phyloP scores from a whole-genome alignment of 169 alveolate species.

The Eimeria falciformis region DNA sequence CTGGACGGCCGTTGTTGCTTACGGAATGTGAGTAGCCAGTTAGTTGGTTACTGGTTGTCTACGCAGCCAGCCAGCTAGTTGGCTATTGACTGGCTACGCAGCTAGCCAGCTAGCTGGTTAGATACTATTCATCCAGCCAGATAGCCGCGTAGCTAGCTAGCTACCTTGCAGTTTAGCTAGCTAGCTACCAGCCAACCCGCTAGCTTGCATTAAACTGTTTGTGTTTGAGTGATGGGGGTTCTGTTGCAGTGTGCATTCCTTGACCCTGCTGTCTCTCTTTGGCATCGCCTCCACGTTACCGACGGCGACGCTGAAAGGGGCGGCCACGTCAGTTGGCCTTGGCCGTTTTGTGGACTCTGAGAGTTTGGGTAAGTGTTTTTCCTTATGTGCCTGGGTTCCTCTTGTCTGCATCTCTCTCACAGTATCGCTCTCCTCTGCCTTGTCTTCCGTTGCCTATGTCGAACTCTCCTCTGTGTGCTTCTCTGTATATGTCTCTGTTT shows the following conservation, averaged over 20 bases:
- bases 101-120: slow-evolving; percentile 15
- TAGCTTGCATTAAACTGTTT: too few relatives aligned
- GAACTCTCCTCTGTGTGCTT: too few relatives aligned
- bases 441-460: too few relatives aligned
- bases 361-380: not conserved
- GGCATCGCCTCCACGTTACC: not conserved
- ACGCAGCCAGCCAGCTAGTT: not conserved
- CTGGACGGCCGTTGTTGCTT: slow-evolving; percentile 4
- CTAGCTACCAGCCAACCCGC: too few relatives aligned
- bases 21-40: not conserved
- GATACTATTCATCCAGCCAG: too few relatives aligned
- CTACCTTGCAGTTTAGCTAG: too few relatives aligned
- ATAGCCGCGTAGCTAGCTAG: too few relatives aligned
- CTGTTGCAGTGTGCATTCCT: not conserved
- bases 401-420: too few relatives aligned
- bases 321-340: not conserved
- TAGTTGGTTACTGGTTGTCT: not conserved
- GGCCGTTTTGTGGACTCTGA: not conserved
- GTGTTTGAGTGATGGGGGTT: too few relatives aligned
- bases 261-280: not conserved
- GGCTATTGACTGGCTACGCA: not conserved
- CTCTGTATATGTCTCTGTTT: not conserved
- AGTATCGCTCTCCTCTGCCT: too few relatives aligned
- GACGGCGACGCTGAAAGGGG: not conserved
- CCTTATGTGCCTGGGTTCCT: too few relatives aligned